phyloP scores from a whole-genome alignment of 1,139 yeast species.

The Schizosaccharomyces versatilis region DNA sequence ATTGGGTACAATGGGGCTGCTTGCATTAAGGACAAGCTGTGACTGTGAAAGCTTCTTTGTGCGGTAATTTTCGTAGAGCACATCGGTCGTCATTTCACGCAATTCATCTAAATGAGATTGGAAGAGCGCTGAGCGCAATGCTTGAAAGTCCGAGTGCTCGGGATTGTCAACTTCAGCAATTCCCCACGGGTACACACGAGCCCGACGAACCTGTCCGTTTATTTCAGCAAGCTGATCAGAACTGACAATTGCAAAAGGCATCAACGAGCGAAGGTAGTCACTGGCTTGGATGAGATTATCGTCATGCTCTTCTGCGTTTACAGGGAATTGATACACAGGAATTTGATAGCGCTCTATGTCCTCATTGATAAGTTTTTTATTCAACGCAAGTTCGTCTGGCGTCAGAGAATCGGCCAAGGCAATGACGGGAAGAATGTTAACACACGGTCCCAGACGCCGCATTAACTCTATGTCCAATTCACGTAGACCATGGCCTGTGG shows the following conservation, averaged over 20 bases:
- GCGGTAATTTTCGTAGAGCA: slow-evolving; percentile 77
- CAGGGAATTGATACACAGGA: slow-evolving; percentile 67
- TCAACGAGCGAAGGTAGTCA: slow-evolving; percentile 43
- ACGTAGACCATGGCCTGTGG: slow-evolving; percentile 56
- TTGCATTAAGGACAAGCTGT: slow-evolving; percentile 16
- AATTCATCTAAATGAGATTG: slow-evolving; percentile 68
- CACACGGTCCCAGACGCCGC: slow-evolving; percentile 54
- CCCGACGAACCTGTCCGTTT: slow-evolving; percentile 43
- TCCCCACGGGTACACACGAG: slow-evolving; percentile 91
- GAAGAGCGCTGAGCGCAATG: slow-evolving; percentile 58
- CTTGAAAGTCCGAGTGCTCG: slow-evolving; percentile 60
- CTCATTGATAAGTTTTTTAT: slow-evolving; percentile 40
- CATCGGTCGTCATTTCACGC: slow-evolving; percentile 80
- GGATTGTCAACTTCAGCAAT: slow-evolving; percentile 71
- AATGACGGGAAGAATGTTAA: slow-evolving; percentile 71
- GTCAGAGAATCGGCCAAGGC: slow-evolving; percentile 78
- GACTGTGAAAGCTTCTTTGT: slow-evolving; percentile 50
- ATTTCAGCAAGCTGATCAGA: slow-evolving; percentile 40
- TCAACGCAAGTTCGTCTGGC: slow-evolving; percentile 41
- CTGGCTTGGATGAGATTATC: slow-evolving; percentile 63
- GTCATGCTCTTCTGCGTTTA: slow-evolving; percentile 31
- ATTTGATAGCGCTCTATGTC: slow-evolving; percentile 59
- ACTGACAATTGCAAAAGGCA: slow-evolving; percentile 80
- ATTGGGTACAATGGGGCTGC: slow-evolving; percentile 22
- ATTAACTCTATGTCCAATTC: slow-evolving; percentile 61